Evolutionary conservation across 2,329 filamentous ascomycete species (phyloP).

Genomic region (Rhynchosporium graminicola): DNA sequence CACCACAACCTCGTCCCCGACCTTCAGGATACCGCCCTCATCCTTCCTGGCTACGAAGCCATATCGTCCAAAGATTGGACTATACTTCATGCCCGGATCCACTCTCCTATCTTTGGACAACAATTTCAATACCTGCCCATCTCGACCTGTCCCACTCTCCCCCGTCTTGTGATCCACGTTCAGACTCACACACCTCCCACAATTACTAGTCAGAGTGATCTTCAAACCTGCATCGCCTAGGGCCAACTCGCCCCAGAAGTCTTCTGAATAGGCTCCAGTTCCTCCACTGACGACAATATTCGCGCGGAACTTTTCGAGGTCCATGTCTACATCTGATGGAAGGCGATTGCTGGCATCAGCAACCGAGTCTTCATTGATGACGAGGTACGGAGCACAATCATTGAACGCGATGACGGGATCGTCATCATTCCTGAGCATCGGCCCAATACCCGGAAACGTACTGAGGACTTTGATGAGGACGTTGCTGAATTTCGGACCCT

Average conservation of each 20-base stretch:
- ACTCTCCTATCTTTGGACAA: constrained; percentile 70
- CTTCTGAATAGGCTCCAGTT: constrained; percentile 61
- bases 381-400: constrained; percentile 73
- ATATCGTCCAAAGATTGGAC: constrained; percentile 73
- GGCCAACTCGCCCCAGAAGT: constrained; percentile 59
- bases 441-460: constrained; percentile 29
- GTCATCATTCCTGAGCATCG: constrained; percentile 20
- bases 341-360: constrained; percentile 62
- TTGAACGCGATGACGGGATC: constrained; percentile 65
- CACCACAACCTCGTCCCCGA: constrained; percentile 52
- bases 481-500: constrained; percentile 22
- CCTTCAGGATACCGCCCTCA: constrained; percentile 42
- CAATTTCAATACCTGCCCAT: constrained; percentile 66
- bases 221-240: constrained; percentile 31
- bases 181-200: constrained; percentile 65
- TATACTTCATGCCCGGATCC: constrained; percentile 66
- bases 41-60: constrained; percentile 53
- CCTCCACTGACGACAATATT: constrained; percentile 69
- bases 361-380: constrained; percentile 72
- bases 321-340: constrained; percentile 51
- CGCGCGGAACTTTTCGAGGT: constrained; percentile 70
- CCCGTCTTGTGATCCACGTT: constrained; percentile 73
- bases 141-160: constrained; percentile 54
- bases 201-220: constrained; percentile 68
- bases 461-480: constrained; percentile 23